phyloP scores from a whole-genome alignment of 1,139 yeast species.

The Magnusiomyces tetraspermus region DNA sequence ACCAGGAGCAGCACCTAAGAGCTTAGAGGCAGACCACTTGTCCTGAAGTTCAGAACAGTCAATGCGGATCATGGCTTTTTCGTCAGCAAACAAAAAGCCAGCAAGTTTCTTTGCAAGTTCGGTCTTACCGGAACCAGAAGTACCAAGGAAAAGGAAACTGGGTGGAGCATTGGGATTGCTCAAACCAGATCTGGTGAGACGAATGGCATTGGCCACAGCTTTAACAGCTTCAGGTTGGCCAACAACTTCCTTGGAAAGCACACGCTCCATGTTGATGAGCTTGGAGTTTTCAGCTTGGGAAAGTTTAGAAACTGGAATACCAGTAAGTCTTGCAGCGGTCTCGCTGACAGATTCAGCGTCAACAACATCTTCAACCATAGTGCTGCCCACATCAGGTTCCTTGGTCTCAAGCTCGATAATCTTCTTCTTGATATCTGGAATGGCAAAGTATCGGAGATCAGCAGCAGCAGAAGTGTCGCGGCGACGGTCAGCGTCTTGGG shows the following conservation, averaged over 20 bases:
- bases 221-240: constrained; percentile 96
- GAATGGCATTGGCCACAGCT: constrained; percentile 90
- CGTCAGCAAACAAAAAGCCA: constrained; percentile 90
- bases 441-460: constrained; percentile 89
- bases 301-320: constrained; percentile 95
- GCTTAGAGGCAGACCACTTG: constrained; percentile 89
- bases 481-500: constrained; percentile 94
- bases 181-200: constrained; percentile 90
- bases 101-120: constrained; percentile 95
- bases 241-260: constrained; percentile 70
- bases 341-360: constrained; percentile 91
- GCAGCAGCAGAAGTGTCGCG: constrained; percentile 93
- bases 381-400: constrained; percentile 50
- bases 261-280: constrained; percentile 89
- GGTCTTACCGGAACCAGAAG: constrained; percentile 96
- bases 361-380: constrained; percentile 78
- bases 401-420: constrained; percentile 69
- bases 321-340: constrained; percentile 94
- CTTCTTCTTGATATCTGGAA: constrained; percentile 77
- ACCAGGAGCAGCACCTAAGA: constrained; percentile 97
- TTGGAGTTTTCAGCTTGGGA: constrained; percentile 93
- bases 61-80: constrained; percentile 90
- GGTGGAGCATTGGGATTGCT: constrained; percentile 96
- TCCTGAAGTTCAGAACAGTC: constrained; percentile 96
- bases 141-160: constrained; percentile 86